These are phyloP conservation scores for Ceratobasidium sp. DNA, from an alignment of 1,284 basidiomycete genomes.

Conservation along the genomic window DNA sequence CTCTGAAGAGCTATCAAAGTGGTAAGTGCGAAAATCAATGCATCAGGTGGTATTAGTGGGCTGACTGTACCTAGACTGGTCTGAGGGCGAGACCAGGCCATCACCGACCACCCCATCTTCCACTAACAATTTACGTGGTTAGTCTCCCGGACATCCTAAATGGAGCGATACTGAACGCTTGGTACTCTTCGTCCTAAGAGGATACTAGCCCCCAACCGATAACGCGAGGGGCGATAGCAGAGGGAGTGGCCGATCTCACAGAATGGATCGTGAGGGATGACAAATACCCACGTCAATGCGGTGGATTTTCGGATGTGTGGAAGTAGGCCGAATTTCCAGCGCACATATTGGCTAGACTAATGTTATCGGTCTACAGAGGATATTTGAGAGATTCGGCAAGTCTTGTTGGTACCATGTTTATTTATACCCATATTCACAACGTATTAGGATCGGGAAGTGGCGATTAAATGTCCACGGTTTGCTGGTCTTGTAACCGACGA, in stretches of 20 bases:
- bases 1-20: too few relatives aligned
- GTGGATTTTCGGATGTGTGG: conserved; percentile 13
- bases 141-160: neutral
- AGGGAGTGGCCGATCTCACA: neutral
- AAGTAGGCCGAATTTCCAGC: neutral
- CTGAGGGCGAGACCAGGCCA: too few relatives aligned
- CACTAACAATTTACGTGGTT: conserved; percentile 4
- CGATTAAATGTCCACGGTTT: conserved; percentile 15
- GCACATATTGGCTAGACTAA: neutral
- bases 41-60: too few relatives aligned
- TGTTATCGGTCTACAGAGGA: neutral
- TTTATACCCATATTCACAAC: neutral
- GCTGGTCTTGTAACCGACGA: neutral
- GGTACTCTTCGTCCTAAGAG: neutral
- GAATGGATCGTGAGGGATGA: neutral
- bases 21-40: too few relatives aligned
- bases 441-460: neutral
- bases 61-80: too few relatives aligned
- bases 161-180: neutral
- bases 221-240: neutral
- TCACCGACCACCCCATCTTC: neutral
- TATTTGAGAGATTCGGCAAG: too few relatives aligned
- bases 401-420: too few relatives aligned
- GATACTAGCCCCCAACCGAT: neutral
- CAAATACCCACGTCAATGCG: neutral